phyloP scores from a whole-genome alignment of 805 yeast species.

The Diddensiella caesifluorescens region DNA sequence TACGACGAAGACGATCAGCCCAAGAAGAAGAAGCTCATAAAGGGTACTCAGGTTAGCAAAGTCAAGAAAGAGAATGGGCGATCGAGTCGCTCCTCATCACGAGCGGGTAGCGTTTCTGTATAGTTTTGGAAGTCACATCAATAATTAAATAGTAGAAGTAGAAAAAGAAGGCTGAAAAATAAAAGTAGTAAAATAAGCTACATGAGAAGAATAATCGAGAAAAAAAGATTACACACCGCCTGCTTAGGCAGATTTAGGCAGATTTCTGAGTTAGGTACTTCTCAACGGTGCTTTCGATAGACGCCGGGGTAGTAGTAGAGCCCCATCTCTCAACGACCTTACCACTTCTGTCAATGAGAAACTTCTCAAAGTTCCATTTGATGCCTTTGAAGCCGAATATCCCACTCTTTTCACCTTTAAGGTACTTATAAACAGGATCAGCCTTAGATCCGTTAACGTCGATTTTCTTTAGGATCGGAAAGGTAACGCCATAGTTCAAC shows the following conservation, averaged over 20 bases:
- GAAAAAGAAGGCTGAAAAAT: too few relatives aligned
- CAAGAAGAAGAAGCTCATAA: slow-evolving; percentile 9
- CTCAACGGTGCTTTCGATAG: slow-evolving; percentile 55
- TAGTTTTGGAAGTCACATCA: too few relatives aligned
- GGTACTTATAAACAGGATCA: slow-evolving; percentile 73
- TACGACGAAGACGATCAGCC: slow-evolving; percentile 13
- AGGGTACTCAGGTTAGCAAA: neutral
- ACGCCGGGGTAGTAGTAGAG: slow-evolving; percentile 61
- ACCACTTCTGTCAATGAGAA: slow-evolving; percentile 55
- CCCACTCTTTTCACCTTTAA: slow-evolving; percentile 60
- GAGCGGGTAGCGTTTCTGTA: slow-evolving; percentile 2
- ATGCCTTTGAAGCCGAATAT: slow-evolving; percentile 65
- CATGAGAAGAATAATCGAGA: too few relatives aligned
- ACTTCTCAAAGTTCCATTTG: slow-evolving; percentile 79
- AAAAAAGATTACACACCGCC: too few relatives aligned
- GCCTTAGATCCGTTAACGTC: slow-evolving; percentile 83
- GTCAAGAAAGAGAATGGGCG: slow-evolving; percentile 5
- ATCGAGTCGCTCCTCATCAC: neutral
- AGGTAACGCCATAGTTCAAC: slow-evolving; percentile 80
- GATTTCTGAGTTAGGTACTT: slow-evolving; percentile 40
- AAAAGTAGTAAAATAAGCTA: too few relatives aligned
- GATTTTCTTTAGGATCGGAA: slow-evolving; percentile 81
- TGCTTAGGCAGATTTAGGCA: too few relatives aligned
- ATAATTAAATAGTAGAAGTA: too few relatives aligned
- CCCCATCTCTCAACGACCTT: slow-evolving; percentile 55